Percentiles rank a stretch among this genome's conserved stretches.
These are phyloP conservation scores for Metschnikowia hibisci DNA, from an alignment of 805 yeast species.

Conservation along the genomic window DNA sequence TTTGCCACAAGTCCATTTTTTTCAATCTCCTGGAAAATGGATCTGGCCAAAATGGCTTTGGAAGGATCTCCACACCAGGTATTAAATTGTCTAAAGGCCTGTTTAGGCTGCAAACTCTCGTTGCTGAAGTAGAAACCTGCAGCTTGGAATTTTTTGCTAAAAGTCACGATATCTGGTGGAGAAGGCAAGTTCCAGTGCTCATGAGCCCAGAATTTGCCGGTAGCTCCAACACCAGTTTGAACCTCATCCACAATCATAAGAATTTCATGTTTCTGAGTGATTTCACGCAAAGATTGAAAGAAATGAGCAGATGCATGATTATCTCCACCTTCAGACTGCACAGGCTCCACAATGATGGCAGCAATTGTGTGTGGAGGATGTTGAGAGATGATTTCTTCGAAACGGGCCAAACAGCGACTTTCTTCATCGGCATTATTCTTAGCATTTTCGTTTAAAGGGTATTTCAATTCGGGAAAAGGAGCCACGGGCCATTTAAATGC, in stretches of 20 bases:
- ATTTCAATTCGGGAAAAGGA: conserved; percentile 40
- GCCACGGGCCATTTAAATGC: conserved; percentile 59
- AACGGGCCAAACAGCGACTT: conserved; percentile 40
- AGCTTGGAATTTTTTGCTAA: conserved; percentile 69
- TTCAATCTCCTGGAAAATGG: conserved; percentile 53
- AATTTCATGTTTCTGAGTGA: conserved; percentile 54
- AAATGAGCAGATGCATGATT: conserved; percentile 62
- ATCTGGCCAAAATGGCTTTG: conserved; percentile 58
- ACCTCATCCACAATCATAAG: conserved; percentile 69
- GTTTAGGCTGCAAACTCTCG: conserved; percentile 53
- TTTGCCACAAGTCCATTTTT: conserved; percentile 47
- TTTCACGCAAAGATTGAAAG: conserved; percentile 59
- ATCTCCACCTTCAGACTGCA: conserved; percentile 76
- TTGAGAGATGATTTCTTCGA: conserved; percentile 34
- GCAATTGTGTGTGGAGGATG: conserved; percentile 45
- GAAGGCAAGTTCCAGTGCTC: conserved; percentile 61
- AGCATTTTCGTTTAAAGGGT: conserved; percentile 35
- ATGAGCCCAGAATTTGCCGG: conserved; percentile 72
- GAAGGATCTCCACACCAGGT: conserved; percentile 80
- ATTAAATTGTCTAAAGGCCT: conserved; percentile 67
- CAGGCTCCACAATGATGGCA: conserved; percentile 54
- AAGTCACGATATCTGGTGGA: conserved; percentile 67
- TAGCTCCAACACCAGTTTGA: conserved; percentile 72
- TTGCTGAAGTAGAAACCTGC: conserved; percentile 69
- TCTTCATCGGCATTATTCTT: conserved; percentile 47